phyloP scores from a whole-genome alignment of 345 rosid genomes.

The Noccaea bulbosa region DNA sequence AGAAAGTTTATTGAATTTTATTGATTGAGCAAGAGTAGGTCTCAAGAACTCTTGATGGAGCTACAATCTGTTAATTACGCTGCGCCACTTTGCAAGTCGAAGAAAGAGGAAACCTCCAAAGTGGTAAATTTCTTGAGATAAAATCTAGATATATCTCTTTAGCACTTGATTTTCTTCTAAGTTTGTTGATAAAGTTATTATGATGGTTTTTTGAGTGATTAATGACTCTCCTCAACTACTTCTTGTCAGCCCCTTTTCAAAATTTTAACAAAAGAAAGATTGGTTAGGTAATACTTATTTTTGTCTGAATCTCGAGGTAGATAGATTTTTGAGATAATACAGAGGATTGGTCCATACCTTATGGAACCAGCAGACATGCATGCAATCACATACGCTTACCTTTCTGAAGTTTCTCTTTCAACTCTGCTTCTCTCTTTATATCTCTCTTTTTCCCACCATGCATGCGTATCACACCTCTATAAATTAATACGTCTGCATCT shows the following conservation, averaged over 20 bases:
- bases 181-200: no score
- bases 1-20: no score
- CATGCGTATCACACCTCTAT: constrained; percentile 27
- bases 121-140: no score
- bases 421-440: constrained; percentile 7
- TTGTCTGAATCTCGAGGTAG: constrained; percentile 40
- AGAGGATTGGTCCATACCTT: constrained; percentile 27
- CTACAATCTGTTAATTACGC: no score
- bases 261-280: not conserved
- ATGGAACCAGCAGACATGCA: constrained; percentile 42
- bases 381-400: constrained; percentile 40
- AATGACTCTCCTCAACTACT: no score
- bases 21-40: no score
- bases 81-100: no score
- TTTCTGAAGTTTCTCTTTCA: constrained; percentile 21
- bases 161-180: no score
- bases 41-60: no score
- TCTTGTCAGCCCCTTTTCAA: constrained; percentile 32
- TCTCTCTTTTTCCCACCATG: constrained; percentile 19
- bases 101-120: no score
- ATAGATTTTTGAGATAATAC: constrained; percentile 27
- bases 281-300: constrained; percentile 9
- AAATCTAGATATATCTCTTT: no score
- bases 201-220: no score
- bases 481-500: not conserved